Evolutionary conservation across 306 rosid genomes (phyloP).

Genomic region (Begonia fuchsioides): DNA sequence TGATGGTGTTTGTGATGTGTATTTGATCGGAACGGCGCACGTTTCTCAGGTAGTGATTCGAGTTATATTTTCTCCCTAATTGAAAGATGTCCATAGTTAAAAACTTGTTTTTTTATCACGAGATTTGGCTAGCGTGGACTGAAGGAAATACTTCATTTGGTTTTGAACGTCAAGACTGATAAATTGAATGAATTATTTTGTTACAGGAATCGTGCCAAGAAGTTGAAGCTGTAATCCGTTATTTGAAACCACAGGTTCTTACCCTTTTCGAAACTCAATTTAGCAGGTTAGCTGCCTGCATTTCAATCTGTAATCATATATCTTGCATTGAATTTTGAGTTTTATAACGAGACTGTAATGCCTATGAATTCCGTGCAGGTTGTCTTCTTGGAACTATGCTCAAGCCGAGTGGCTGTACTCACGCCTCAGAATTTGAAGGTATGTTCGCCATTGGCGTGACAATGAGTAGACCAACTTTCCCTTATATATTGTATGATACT

Average conservation of each 20-base stretch:
- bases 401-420: slow-evolving; percentile 64
- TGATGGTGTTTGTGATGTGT: slow-evolving; percentile 63
- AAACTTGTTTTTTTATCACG: no score
- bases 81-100: no score
- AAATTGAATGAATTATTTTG: slow-evolving; percentile 4
- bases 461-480: no score
- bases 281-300: slow-evolving; percentile 19
- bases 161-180: background rate
- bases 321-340: background rate
- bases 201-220: slow-evolving; percentile 75
- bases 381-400: slow-evolving; percentile 84
- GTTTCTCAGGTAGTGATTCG: slow-evolving; percentile 55
- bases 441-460: background rate
- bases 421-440: slow-evolving; percentile 78
- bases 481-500: no score
- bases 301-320: slow-evolving; percentile 6
- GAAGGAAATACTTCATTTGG: no score
- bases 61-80: background rate
- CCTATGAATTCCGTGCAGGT: slow-evolving; percentile 19
- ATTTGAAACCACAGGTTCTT: slow-evolving; percentile 77
- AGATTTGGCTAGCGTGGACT: no score
- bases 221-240: slow-evolving; percentile 57
- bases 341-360: no score
- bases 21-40: slow-evolving; percentile 84
- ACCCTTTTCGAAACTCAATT: slow-evolving; percentile 16